Base-by-base conservation (phyloP, 2,329 filamentous ascomycete genomes). In the Penicillium sclerotiorum region DNA sequence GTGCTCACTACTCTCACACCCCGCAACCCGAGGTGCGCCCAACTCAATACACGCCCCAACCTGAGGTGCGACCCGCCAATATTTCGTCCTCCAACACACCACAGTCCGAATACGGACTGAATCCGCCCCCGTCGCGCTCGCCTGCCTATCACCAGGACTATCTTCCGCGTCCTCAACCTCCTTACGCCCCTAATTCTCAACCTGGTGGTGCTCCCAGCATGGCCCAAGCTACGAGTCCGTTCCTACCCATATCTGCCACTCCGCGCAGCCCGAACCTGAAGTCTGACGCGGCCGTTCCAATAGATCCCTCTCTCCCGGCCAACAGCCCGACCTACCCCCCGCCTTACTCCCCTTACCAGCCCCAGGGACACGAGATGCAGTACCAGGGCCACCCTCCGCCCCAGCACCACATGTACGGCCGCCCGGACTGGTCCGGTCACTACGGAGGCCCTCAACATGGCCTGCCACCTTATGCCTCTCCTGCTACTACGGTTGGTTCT, bases 191-290 rank as follows among this genome's bases (percentile, higher is more conserved):
- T 51, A 83, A 83, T 78, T 86, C 82, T 73, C 83, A 85, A 72
- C 82, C 85, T 74, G 85, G 82, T 77, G 85, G 85, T 77, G 83
- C 87, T 77, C 88, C 85, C 85, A 88, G 87, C 86, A 96, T 96
- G 92, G 90, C 92, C 85, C 91, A 96, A 90, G 85, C 90, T 87
- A 90, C 90, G 88, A 96, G 92, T 96, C 89, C 90, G 91, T 96
- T 90, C 78, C 46, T 41, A 82, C 82, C 61, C 57, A 66, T 88
- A 85, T 80, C 89, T 80, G 83, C 86, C 83, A 88, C 91, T 90
- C 88, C 80, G 73, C 79, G 80, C 68, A 37, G 32, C 62, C 83
- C 86, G 78, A 92, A 90, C 63, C 82, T 87, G 78, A 92, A 90
- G 77, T 95, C 92, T 96, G 89, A 96, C 90, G 84, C 83, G 84